Evolutionary conservation across 164 flowering plant genomes (phyloP).

Genomic region (Amborella trichopoda): DNA sequence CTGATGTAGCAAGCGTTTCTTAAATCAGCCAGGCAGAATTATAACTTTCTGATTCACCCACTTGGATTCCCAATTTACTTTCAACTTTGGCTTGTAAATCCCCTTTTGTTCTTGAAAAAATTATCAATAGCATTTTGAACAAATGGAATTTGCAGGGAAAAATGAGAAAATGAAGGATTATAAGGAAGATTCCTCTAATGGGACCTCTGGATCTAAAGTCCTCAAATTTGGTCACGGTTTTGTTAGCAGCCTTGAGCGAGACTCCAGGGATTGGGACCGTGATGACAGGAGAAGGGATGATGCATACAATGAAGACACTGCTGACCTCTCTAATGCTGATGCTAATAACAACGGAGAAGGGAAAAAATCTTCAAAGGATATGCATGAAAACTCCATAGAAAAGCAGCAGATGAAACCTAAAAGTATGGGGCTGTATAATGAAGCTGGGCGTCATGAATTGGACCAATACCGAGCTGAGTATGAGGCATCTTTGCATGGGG

Average conservation of each 20-base stretch:
- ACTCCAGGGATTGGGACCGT: constrained; percentile 91
- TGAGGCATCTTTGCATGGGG: constrained; percentile 60
- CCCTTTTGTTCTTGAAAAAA: too few relatives aligned
- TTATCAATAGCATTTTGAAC: too few relatives aligned
- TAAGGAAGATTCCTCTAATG: constrained; percentile 64
- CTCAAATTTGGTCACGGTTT: constrained; percentile 73
- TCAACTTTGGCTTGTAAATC: too few relatives aligned
- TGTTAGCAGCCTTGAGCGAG: constrained; percentile 41
- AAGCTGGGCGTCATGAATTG: constrained; percentile 87
- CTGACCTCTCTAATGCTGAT: constrained; percentile 16
- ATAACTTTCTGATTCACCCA: too few relatives aligned
- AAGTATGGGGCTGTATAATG: constrained; percentile 71
- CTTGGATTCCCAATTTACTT: too few relatives aligned
- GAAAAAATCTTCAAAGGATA: constrained; percentile 8
- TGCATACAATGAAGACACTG: constrained; percentile 65
- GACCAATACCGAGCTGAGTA: constrained; percentile 80
- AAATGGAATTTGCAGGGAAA: too few relatives aligned
- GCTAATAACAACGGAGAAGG: constrained; percentile 10
- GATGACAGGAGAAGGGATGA: constrained; percentile 96
- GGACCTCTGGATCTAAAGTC: constrained; percentile 21
- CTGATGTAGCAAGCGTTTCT: too few relatives aligned
- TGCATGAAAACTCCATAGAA: constrained; percentile 4
- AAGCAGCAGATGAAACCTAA: constrained; percentile 10
- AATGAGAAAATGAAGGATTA: too few relatives aligned
- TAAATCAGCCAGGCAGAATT: too few relatives aligned